These are phyloP conservation scores for Eleusine coracana DNA, from an alignment of 176 grass and related monocot species.

Conservation along the genomic window DNA sequence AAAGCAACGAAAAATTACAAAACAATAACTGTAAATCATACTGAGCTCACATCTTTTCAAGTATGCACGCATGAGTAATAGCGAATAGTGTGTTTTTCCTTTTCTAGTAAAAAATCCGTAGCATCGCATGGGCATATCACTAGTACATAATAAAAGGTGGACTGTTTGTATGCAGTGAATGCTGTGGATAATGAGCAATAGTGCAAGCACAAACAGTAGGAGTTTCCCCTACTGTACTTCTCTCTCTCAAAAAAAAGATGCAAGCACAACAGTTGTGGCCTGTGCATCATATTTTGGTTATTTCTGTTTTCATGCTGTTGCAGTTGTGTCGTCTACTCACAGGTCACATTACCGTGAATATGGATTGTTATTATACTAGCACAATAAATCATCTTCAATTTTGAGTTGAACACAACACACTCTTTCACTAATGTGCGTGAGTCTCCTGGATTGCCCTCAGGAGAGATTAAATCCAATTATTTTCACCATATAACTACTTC, in stretches of 20 bases:
- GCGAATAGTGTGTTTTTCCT: too few species aligned
- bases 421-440: background rate
- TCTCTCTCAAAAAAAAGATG: too few species aligned
- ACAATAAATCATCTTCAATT: background rate
- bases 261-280: background rate
- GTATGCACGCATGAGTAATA: too few species aligned
- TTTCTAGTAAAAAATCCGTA: too few species aligned
- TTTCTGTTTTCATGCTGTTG: background rate
- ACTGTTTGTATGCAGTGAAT: background rate
- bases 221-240: too few species aligned
- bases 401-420: constrained; percentile 12
- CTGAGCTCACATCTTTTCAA: too few species aligned
- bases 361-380: background rate
- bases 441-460: background rate
- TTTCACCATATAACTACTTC: constrained; percentile 2
- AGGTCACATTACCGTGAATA: background rate
- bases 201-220: too few species aligned
- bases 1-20: too few species aligned
- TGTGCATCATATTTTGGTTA: background rate
- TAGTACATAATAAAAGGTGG: background rate
- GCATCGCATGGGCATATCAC: too few species aligned
- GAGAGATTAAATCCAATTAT: constrained; percentile 1
- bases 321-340: background rate
- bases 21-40: too few species aligned
- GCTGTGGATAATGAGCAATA: too few species aligned